A percentile compares a stretch with the other conserved stretches of the same genome.
These are phyloP conservation scores for Brasilioporus rufonigricans DNA, from an alignment of 768 basidiomycete species.

Conservation along the genomic window DNA sequence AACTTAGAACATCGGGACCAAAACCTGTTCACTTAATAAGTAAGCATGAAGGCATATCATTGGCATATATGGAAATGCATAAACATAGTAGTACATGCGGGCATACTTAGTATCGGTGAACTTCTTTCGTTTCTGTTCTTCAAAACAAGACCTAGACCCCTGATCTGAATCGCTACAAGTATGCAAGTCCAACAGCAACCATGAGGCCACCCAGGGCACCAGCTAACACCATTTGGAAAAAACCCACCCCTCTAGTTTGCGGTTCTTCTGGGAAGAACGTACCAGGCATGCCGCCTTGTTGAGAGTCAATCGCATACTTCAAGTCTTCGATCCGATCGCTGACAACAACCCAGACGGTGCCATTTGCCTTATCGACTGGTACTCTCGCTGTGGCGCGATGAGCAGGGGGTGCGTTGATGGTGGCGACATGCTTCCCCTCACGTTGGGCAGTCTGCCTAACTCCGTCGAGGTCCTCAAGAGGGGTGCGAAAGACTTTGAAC, in stretches of 20 bases:
- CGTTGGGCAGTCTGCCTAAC: conserved; percentile 27
- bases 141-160: neutral
- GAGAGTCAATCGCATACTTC: conserved; percentile 32
- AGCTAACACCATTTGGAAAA: conserved; percentile 34
- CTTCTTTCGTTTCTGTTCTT: neutral
- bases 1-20: no score
- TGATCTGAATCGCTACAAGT: conserved; percentile 30
- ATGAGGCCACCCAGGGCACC: conserved; percentile 32
- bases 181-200: conserved; percentile 30
- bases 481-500: conserved; percentile 34
- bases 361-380: conserved; percentile 14
- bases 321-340: conserved; percentile 34
- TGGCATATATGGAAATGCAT: conserved; percentile 10
- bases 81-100: conserved; percentile 13
- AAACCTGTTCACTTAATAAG: neutral
- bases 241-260: conserved; percentile 19
- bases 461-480: conserved; percentile 25
- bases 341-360: conserved; percentile 32
- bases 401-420: conserved; percentile 25
- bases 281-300: conserved; percentile 33
- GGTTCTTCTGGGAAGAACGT: conserved; percentile 22
- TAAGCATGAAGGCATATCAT: conserved; percentile 17
- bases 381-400: conserved; percentile 22
- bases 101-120: conserved; percentile 3
- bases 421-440: conserved; percentile 32